Base-by-base conservation (phyloP, 2,329 filamentous ascomycete genomes). In the Fusarium sp. region DNA sequence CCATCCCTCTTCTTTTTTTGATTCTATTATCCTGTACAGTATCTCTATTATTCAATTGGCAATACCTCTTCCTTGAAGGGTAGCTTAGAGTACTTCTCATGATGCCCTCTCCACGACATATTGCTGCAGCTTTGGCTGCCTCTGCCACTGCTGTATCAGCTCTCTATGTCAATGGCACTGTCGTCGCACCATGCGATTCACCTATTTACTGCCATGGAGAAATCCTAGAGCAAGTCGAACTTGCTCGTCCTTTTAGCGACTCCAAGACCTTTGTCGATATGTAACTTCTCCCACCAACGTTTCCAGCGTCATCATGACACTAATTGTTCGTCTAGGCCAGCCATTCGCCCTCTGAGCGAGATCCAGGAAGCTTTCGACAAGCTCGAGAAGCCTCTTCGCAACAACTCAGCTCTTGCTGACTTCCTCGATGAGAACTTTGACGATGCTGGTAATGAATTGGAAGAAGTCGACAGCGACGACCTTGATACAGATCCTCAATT, bases 231-330 rank as follows among this genome's bases (percentile, higher is more conserved):
- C 83, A 88, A 66, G 85, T 92, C 49, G 85, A 92, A 79, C 81
- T 91, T 12, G 89, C 89, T 4, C 82, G 81, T 25, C 89, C 89
- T 1, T 92, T 91, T 69, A 79, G 82, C 16, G 90, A 92, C 79
- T 91, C 89, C 63, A 92, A 92, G 82, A 91, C 89, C 2, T 92
- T 91, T 75, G 90, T 92, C 45, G 90, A 92, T 75, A 88, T 91
- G 87, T 88, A 80, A 80, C 82, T 79, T 23, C 6, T 3, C 23
- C 18, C 9, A 8, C 14, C n/a, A 20, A 18, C 6, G 21, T 42
- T 10, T n/a, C 14, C n/a, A 28, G 9, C 10, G 25, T 55, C 42
- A 21, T 51, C 61, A 73, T 66, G n/a, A 34, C 72, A 59, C 41
- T 68, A 61, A 65, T 55, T 41, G 37, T 7, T 6, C 12, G 23